Base-by-base conservation (phyloP, 352 stramenopile genomes). In the Phytopythium cucurbitacearum region DNA sequence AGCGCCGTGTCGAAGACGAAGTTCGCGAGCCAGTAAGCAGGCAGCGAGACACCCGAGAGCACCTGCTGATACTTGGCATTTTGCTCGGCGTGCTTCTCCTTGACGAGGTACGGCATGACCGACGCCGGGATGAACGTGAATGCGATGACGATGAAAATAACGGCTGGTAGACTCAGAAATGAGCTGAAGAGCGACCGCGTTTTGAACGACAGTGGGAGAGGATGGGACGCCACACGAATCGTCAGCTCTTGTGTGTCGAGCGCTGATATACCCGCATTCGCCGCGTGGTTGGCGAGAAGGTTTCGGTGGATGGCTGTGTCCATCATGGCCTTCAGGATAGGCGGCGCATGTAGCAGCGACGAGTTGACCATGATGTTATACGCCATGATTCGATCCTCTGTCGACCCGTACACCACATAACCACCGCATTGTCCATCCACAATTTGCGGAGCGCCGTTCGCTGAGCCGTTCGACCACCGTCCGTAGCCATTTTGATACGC, bases 31-130 rank as follows among this genome's bases (percentile, higher is more conserved):
- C 97, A 99, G 64, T 98, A 99, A 0, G 91, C 89, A 0, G 64
- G 60, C 12, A 98, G 71, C 9, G 82, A 87, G 9, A 99, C 96
- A 2, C 97, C 97, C 8, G 90, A 96, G 37, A 99, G 93, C 62
- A 85, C 83, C 68, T 98, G 94, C 68, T 98, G 88, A 79, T 99
- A 97, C 59, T 98, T 98, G 7, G 95, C 87, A 57, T 98, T 98
- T 47, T 78, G 65, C 15, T 79, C 76, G 12, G 78, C 80, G 48
- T 98, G 87, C 57, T 91, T 91, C 58, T 99, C 97, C 43, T 97
- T 92, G 39, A 99, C 95, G 16, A 99, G 72, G 70, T 98, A 99
- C 13, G 92, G 91, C 59, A 95, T 96, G 51, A 96, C 96, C 3
- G 87, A 84, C 3, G 89, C 92, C 0, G 92, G 91, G 37, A 98